Evolutionary conservation across 257 asterid species (phyloP).

Genomic region (Penstemon newberryi): DNA sequence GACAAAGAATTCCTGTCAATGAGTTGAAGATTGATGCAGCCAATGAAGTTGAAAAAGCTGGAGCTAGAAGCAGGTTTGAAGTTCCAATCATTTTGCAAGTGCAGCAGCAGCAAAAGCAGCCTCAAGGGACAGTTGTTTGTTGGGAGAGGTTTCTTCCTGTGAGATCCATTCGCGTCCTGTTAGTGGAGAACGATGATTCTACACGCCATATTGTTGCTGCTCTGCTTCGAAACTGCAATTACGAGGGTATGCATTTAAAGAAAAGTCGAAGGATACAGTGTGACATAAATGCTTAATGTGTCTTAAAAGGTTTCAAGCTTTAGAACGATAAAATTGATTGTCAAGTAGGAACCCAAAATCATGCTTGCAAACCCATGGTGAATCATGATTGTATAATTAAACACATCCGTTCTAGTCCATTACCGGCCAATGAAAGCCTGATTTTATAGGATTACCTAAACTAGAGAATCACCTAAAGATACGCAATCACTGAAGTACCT

Average conservation of each 20-base stretch:
- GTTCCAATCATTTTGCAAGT: slow-evolving; percentile 37
- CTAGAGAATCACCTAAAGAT: too few species aligned
- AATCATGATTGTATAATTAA: too few species aligned
- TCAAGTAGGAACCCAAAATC: background rate
- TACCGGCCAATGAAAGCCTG: too few species aligned
- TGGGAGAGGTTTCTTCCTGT: slow-evolving; percentile 94
- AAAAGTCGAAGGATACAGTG: background rate
- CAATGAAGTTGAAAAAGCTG: slow-evolving; percentile 28
- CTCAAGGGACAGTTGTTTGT: slow-evolving; percentile 43
- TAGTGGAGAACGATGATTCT: slow-evolving; percentile 85
- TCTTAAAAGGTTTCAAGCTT: slow-evolving; percentile 14
- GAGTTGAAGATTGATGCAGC: slow-evolving; percentile 30
- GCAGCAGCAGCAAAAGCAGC: slow-evolving; percentile 46
- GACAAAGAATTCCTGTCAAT: slow-evolving; percentile 22
- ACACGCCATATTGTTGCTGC: slow-evolving; percentile 90
- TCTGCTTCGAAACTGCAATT: slow-evolving; percentile 83
- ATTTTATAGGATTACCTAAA: too few species aligned
- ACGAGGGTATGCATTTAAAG: slow-evolving; percentile 55
- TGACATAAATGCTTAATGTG: background rate
- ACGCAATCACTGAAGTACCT: too few species aligned
- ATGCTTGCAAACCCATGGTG: too few species aligned
- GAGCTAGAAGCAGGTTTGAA: slow-evolving; percentile 36
- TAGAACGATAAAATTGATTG: background rate
- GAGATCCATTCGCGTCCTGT: slow-evolving; percentile 72
- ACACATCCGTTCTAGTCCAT: too few species aligned